Conservation (phyloP, 2,329 filamentous ascomycete genomes). For the Diplodia intermedia region DNA sequence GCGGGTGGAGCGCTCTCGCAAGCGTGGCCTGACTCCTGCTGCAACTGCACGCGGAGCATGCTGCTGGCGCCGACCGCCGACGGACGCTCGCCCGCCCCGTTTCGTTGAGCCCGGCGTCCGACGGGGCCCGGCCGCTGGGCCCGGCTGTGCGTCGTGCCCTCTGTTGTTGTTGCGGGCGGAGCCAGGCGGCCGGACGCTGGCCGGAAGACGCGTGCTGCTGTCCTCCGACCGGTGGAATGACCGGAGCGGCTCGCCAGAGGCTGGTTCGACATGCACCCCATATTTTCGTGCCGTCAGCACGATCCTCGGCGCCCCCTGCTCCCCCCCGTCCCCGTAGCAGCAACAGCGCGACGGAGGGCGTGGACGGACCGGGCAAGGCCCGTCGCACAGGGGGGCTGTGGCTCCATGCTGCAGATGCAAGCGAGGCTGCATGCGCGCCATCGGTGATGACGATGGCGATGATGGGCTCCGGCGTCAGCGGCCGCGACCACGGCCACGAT, state of each 20-base stretch:
- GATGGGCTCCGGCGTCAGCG: slow-evolving; percentile 14
- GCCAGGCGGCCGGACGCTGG: neutral
- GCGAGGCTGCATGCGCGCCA: slow-evolving; percentile 28
- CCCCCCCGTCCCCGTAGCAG: neutral
- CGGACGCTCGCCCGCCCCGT: slow-evolving; percentile 14
- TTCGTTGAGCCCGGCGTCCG: slow-evolving; percentile 16
- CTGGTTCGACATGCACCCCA: slow-evolving; percentile 23
- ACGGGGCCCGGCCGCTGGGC: neutral
- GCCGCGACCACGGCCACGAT: slow-evolving; percentile 3
- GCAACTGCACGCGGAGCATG: slow-evolving; percentile 5
- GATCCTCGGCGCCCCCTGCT: neutral
- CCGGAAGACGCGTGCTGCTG: neutral
- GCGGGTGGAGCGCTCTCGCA: neutral
- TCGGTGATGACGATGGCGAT: slow-evolving; percentile 12
- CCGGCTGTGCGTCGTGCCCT: neutral
- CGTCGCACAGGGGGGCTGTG: slow-evolving; percentile 13
- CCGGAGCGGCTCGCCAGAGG: slow-evolving; percentile 1
- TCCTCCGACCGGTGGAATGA: neutral
- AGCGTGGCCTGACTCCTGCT: slow-evolving; percentile 24
- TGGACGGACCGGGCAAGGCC: slow-evolving; percentile 8
- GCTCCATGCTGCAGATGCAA: slow-evolving; percentile 13
- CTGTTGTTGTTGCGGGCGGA: neutral
- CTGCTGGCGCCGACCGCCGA: slow-evolving; percentile 16
- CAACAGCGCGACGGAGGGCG: neutral
- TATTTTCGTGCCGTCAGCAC: slow-evolving; percentile 19